Base-by-base conservation (phyloP, 176 grass and related monocot genomes). In the Areca catechu region DNA sequence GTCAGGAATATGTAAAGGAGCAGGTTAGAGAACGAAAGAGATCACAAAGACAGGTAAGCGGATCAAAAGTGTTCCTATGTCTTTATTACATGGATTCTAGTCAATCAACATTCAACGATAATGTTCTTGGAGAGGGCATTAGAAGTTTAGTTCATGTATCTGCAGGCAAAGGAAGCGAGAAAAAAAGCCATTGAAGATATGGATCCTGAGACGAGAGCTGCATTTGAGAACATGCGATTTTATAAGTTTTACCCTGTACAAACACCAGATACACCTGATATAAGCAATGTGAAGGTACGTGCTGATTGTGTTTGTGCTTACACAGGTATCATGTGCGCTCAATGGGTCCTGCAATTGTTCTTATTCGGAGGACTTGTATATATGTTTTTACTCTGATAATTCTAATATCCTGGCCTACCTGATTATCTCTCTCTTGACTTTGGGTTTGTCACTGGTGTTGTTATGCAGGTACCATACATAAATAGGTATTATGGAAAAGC, bases 221-320 rank as follows among this genome's bases (percentile, higher is more conserved):
- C 86, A 58, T 74, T 79, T 65, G 75, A 90, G 48, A 90, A 77
- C 19, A 90, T 97, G 54, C 65, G 58, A 43, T 85, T 97, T 47
- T 96, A 97, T 56, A 97, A 97, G 56, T 90, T 97, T 50, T 97
- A 97, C 48, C 92, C 92, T 18, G 71, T 88, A 25, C 67, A 80
- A 55, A 84, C 80, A 51, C 16, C 71, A 0, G 83, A 88, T 17
- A 85, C 80, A 58, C 92, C 92, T 66, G 86, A 97, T 53, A 83
- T 88, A 17, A 80, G 51, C 69, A 52, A 64, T 22, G 86, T 89
- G 58, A 87, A 97, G 83, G 91, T 96, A 82, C 50, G 37, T 7
- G 34, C 9, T 43, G 34, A 43, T 12, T 43, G 34, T 12, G 14
- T 43, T 43, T 43, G 34, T 43, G 2, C 34, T 43, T 43, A 10